Evolutionary conservation across 495 filamentous ascomycete genomes (phyloP), one percentile per base, ranked within the genome.

Genomic region (Physcia stellaris): DNA sequence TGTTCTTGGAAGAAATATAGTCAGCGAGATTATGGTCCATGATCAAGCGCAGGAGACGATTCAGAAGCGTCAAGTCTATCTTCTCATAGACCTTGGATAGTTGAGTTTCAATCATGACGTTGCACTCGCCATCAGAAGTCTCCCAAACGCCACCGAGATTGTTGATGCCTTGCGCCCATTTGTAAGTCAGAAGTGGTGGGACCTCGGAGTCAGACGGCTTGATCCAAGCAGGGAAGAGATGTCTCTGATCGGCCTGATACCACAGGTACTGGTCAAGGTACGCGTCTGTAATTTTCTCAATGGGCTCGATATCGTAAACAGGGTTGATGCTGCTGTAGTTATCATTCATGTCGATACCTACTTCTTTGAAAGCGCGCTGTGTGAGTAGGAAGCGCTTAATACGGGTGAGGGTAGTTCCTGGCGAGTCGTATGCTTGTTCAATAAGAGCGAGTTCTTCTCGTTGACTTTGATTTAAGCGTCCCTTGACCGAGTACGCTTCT

Each of bases 21-120:
- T 99, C 92, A 4, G 92, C 92, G 53, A 99, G 60, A 59, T 99
- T 99, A 68, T 96, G 92, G 50, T 99, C 92, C 92, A 99, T 99
- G 56, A 99, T 94, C 48, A 99, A 62, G 22, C 92, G 75, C 32
- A 96, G 67, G 29, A 99, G 68, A 36, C 88, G 79, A 62, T 99
- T 96, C 42, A 99, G 68, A 39, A 99, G 64, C 1, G 92, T 96
- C 35, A 99, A 68, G 70, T 99, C 92, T 35, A 99, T 93, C 71
- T 96, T 99, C 61, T 99, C 92, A 52, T 99, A 96, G 39, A 99
- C 87, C 62, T 99, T 99, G 10, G 88, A 94, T 3, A 99, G 62
- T 49, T 95, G 84, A 0, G 92, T 99, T 61, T 99, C 92, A 38
- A 99, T 92, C 77, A 99, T 90, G 45, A 99, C 92, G 48, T 95